Evolutionary conservation across 306 rosid genomes (phyloP), one percentile per base, ranked within the genome.

Genomic region (Delonix regia): DNA sequence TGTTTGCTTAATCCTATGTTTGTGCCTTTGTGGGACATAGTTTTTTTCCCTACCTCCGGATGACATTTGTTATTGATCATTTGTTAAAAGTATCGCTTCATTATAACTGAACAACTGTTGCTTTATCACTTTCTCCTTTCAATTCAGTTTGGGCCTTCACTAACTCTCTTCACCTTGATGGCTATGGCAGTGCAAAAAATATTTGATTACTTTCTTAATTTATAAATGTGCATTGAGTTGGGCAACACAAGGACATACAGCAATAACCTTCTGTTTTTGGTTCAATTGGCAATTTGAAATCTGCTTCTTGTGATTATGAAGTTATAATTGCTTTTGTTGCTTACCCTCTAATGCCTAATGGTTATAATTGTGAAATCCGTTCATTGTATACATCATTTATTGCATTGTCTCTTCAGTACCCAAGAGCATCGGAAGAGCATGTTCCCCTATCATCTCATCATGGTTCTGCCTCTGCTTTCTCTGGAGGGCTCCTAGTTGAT

Each of bases 401-500:
- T 65, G 44, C 61, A 73, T 80, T 83, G n/a, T 83, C 62, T 79
- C 47, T 80, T 81, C 91, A 93, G 97, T 90, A 89, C 66, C 99
- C 94, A 53, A 85, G 89, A 80, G 83, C 89, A 76, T 86, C 89
- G 12, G 98, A 87, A 27, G 98, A 96, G 92, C 96, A 88, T 55
- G 86, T 89, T 56, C 99, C 93, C 2, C 55, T 91, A 77, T 91
- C 99, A 51, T 89, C 98, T 69, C 89, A 79, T 75, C 91, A 63
- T 21, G 86, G 83, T 67, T 85, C 83, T 75, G 63, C 87, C 67
- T 51, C 94, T 71, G 82, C 84, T 76, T 83, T 88, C 76, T 74
- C 98, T 62, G 62, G 86, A 4, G 88, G 93, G 75, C 94, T 88
- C 36, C 90, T 93, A 33, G 98, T 96, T 27, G 98, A 93, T 83